Conservation (phyloP, 1,284 basidiomycete species). For the Cryptococcus jaspeensis region DNA sequence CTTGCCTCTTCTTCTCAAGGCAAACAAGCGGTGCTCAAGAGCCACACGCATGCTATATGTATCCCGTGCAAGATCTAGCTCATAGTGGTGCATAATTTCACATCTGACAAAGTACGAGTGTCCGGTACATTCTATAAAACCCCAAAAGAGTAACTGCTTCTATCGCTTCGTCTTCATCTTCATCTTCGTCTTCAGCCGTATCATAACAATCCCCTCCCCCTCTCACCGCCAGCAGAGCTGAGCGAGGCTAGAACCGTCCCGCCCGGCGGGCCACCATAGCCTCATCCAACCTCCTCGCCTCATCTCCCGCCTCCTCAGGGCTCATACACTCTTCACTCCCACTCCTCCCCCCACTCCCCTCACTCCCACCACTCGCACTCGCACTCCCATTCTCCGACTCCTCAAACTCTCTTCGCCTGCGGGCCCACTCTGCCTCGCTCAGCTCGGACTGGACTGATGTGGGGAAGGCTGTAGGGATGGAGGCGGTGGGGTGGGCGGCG, state of each 20-base stretch:
- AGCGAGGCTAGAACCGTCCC: constrained; percentile 1
- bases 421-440: constrained; percentile 78
- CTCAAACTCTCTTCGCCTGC: constrained; percentile 64
- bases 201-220: too few species aligned
- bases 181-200: too few species aligned
- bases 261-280: constrained; percentile 31
- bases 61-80: too few species aligned
- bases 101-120: too few species aligned
- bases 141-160: too few species aligned
- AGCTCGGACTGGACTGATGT: constrained; percentile 59
- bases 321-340: constrained; percentile 8
- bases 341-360: neutral
- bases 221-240: too few species aligned
- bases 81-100: too few species aligned
- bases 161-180: too few species aligned
- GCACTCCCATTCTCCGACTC: constrained; percentile 64
- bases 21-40: too few species aligned
- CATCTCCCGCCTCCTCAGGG: constrained; percentile 29
- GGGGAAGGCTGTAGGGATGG: constrained; percentile 34
- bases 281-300: constrained; percentile 37
- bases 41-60: too few species aligned
- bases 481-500: constrained; percentile 5
- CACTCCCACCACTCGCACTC: constrained; percentile 52
- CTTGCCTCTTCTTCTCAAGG: too few species aligned
- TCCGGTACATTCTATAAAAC: too few species aligned